Conservation (phyloP, 2,329 filamentous ascomycete genomes). For the Talaromyces sp. region DNA sequence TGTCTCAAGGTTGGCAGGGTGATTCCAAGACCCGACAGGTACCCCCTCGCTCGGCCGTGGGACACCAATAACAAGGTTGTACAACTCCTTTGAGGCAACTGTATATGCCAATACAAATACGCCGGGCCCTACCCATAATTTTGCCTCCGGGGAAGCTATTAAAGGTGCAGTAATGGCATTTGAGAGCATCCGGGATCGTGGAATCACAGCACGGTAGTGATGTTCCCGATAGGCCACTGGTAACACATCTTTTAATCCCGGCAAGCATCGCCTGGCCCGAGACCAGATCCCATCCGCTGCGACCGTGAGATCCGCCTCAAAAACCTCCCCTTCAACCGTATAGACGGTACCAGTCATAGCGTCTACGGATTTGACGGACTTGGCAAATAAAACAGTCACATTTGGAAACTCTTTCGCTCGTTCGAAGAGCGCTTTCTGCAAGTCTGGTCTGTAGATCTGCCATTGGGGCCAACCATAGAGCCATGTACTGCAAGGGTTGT, state of each 20-base stretch:
- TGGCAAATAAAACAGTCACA: neutral
- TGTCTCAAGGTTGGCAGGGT: conserved; percentile 6
- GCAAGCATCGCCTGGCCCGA: neutral
- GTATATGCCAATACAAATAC: neutral
- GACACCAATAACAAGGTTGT: conserved; percentile 4
- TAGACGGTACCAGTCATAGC: neutral
- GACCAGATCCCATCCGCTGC: conserved; percentile 7
- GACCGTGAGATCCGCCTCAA: conserved; percentile 1
- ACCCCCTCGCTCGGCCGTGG: conserved; percentile 4
- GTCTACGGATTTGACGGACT: neutral
- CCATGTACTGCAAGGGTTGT: conserved; percentile 4
- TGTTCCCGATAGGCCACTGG: conserved; percentile 5
- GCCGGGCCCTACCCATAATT: neutral
- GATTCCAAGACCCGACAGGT: conserved; percentile 6
- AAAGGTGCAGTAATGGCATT: conserved; percentile 7
- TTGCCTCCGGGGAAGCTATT: conserved; percentile 4
- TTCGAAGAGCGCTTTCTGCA: conserved; percentile 3
- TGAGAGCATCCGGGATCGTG: conserved; percentile 2
- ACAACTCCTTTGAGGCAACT: conserved; percentile 5
- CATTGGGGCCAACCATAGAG: conserved; percentile 10
- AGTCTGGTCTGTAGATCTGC: conserved; percentile 7
- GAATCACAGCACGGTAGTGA: conserved; percentile 3
- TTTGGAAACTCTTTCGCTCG: conserved; percentile 6
- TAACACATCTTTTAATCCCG: neutral
- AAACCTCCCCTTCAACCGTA: neutral